These are phyloP conservation scores for Ceratobasidium sp. DNA, from an alignment of 1,284 basidiomycete species.

Conservation along the genomic window DNA sequence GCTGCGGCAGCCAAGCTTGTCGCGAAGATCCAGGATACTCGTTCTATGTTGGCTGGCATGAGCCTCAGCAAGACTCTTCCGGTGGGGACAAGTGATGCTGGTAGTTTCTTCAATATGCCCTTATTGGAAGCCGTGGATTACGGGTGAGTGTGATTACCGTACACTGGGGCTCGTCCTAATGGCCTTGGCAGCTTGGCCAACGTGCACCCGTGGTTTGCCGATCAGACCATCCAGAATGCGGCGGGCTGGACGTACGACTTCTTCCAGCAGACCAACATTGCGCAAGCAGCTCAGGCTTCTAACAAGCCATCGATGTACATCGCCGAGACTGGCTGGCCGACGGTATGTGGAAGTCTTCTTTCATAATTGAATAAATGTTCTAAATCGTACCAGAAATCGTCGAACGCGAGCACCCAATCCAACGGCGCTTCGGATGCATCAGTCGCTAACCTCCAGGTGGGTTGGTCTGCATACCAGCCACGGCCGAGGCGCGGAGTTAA, in stretches of 20 bases:
- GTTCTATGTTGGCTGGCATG: conserved; percentile 66
- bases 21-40: conserved; percentile 74
- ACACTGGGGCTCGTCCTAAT: conserved; percentile 4
- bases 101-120: conserved; percentile 81
- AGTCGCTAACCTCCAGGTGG: conserved; percentile 74
- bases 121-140: conserved; percentile 82
- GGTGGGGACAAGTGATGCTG: conserved; percentile 93
- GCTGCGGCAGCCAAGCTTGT: conserved; percentile 65
- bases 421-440: conserved; percentile 79
- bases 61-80: conserved; percentile 65
- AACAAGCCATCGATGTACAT: conserved; percentile 86
- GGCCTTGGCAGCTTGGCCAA: conserved; percentile 66
- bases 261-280: conserved; percentile 71
- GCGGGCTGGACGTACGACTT: conserved; percentile 75
- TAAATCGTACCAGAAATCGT: conserved; percentile 64
- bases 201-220: conserved; percentile 80
- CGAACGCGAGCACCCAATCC: conserved; percentile 62
- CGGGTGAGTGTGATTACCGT: conserved; percentile 63
- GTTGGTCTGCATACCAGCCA: neutral
- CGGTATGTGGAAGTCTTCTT: conserved; percentile 61
- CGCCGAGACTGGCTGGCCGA: conserved; percentile 95
- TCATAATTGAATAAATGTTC: conserved; percentile 13
- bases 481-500: neutral
- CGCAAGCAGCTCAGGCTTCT: conserved; percentile 60
- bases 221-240: conserved; percentile 74